Base-by-base conservation (phyloP, 2,329 filamentous ascomycete genomes). In the Lachnellula cervina region DNA sequence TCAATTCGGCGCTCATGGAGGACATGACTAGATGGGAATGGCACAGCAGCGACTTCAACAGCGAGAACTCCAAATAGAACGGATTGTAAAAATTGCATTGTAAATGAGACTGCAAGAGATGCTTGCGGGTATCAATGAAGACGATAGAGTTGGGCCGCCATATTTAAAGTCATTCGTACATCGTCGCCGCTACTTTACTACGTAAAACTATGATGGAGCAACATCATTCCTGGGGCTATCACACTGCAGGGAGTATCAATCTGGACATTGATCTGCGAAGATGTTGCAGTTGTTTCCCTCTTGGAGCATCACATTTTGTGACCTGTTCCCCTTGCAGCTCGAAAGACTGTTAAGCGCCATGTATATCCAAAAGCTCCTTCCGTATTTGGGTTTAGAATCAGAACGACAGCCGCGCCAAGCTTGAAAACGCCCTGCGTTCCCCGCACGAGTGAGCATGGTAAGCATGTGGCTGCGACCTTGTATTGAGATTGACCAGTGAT, bases 1-100 rank as follows among this genome's bases (percentile, higher is more conserved):
- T 52, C 45, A 19, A 56, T 55, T 25, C 62, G 60, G 25, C 52
- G 57, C 47, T 66, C 64, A 42, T 66, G 64, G 6, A 64, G 49
- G 34, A 62, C 56, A 58, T 65, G 58, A 4, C 35, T 48, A 5
- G 43, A 40, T 23, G 56, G 53, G 32, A 56, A 51, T 14, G 64
- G 60, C 32, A 51, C 50, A 7, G 56, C 62, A 28, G 38, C 45
- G 47, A 49, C 57, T 28, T 53, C 51, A 21, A 51, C 50, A 52
- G 51, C 58, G 28, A 61, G 44, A 38, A 46, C 50, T 52, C 52
- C 25, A n/a, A 61, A 8, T n/a, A 60, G n/a, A 40, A 50, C 42
- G 9, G 57, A 49, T n/a, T 44, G 35, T 14, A 55, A 54, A 52
- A 64, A 59, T 44, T 56, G 51, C 63, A 65, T 63, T 25, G 23